A percentile compares a stretch with the other conserved stretches of the same genome.
These are phyloP conservation scores for Mortierella antarctica DNA, from an alignment of 192 early-diverging fungal species.

Conservation along the genomic window DNA sequence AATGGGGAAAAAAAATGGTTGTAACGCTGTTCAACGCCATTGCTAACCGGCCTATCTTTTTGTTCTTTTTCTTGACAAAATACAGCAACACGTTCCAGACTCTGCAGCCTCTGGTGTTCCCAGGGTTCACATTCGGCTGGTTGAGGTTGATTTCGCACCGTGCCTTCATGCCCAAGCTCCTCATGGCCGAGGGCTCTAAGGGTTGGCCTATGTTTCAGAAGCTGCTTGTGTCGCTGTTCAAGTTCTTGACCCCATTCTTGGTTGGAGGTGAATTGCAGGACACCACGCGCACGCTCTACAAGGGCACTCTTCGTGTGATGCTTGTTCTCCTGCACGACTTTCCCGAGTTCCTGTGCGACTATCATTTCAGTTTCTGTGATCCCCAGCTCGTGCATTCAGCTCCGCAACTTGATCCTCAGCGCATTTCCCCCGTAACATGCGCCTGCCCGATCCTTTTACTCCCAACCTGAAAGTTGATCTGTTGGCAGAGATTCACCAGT, in stretches of 20 bases:
- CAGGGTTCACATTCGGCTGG: conserved; percentile 96
- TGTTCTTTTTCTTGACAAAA: neutral
- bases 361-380: conserved; percentile 93
- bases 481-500: conserved; percentile 88
- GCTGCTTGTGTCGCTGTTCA: conserved; percentile 85
- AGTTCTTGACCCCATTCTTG: conserved; percentile 89
- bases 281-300: conserved; percentile 88
- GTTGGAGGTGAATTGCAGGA: conserved; percentile 75
- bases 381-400: conserved; percentile 90
- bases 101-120: conserved; percentile 86
- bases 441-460: conserved; percentile 96
- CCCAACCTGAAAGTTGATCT: conserved; percentile 94
- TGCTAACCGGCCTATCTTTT: neutral
- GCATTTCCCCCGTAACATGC: conserved; percentile 96
- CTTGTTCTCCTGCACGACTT: conserved; percentile 96
- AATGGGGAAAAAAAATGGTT: neutral
- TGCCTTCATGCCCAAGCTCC: conserved; percentile 89
- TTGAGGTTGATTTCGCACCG: conserved; percentile 93
- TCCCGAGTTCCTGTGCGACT: conserved; percentile 95
- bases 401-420: conserved; percentile 96
- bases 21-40: neutral
- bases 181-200: conserved; percentile 80
- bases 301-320: conserved; percentile 88
- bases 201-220: conserved; percentile 90
- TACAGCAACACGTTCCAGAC: conserved; percentile 81